A percentile compares a stretch with the other conserved stretches of the same genome.
These are phyloP conservation scores for Fusarium nodosum DNA, from an alignment of 2,329 filamentous ascomycete species.

Conservation along the genomic window DNA sequence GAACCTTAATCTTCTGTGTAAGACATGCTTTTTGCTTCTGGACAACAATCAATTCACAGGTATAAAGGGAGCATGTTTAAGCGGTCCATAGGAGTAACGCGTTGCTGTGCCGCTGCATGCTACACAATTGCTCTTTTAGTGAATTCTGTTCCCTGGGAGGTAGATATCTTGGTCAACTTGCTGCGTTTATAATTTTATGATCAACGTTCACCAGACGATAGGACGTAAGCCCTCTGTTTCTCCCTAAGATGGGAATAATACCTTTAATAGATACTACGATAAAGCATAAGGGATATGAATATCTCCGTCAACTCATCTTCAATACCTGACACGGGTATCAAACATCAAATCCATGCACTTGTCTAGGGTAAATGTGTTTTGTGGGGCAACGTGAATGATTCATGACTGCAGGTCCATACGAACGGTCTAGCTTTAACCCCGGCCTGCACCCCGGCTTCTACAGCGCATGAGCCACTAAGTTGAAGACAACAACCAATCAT, in stretches of 20 bases:
- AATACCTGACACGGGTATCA: slow-evolving; percentile 1
- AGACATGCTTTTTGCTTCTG: neutral
- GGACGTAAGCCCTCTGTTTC: neutral
- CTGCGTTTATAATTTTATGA: neutral
- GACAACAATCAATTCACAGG: neutral
- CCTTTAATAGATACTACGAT: neutral
- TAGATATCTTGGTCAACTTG: neutral
- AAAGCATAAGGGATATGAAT: neutral
- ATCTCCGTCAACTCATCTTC: neutral
- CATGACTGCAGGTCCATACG: slow-evolving; percentile 30
- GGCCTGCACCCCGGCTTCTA: slow-evolving; percentile 14
- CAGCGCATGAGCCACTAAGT: slow-evolving; percentile 29
- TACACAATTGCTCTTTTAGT: neutral
- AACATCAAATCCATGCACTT: neutral
- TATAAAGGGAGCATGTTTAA: neutral
- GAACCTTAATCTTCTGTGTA: neutral
- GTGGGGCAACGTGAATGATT: slow-evolving; percentile 29
- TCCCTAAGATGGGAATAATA: too few relatives aligned
- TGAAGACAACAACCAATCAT: slow-evolving; percentile 33
- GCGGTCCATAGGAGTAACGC: neutral
- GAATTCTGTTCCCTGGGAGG: neutral
- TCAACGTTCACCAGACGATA: neutral
- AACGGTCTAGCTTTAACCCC: slow-evolving; percentile 35
- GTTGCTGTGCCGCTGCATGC: neutral
- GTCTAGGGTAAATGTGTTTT: slow-evolving; percentile 13